Percentiles rank a stretch among this genome's conserved stretches.
Evolutionary conservation across 148 eudicot genomes (phyloP).

Genomic region (Silene latifolia): DNA sequence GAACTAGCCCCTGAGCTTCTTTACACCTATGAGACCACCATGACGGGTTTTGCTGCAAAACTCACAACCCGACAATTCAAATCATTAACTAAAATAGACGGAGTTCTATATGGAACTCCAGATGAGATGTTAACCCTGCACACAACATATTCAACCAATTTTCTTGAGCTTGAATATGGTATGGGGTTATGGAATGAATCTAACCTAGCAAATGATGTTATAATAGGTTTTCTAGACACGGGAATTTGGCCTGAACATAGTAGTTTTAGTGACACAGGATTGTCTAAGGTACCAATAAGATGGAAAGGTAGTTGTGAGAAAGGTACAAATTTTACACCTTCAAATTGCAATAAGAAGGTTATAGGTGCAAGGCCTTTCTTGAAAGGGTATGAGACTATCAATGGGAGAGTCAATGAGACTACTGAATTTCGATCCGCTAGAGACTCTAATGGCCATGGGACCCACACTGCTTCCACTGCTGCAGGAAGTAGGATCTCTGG

Average conservation of each 20-base stretch:
- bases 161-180: constrained; percentile 50
- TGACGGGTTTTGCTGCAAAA: constrained; percentile 57
- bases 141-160: constrained; percentile 54
- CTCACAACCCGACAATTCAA: constrained; percentile 37
- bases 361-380: constrained; percentile 52
- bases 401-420: constrained; percentile 47
- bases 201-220: constrained; percentile 45
- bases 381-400: constrained; percentile 53
- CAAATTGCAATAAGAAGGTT: constrained; percentile 57
- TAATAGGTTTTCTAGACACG: constrained; percentile 56
- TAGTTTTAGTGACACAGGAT: constrained; percentile 42
- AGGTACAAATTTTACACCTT: constrained; percentile 45
- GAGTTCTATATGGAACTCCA: constrained; percentile 36
- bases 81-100: constrained; percentile 29
- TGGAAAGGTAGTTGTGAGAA: constrained; percentile 60
- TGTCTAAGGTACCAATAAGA: constrained; percentile 41
- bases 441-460: constrained; percentile 62
- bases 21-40: constrained; percentile 44
- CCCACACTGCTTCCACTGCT: constrained; percentile 71
- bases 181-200: constrained; percentile 46
- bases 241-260: constrained; percentile 76
- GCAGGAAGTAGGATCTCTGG: constrained; percentile 45
- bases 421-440: constrained; percentile 47
- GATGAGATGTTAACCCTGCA: constrained; percentile 51
- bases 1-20: constrained; percentile 42